Percentiles rank a stretch among this genome's conserved stretches.
phyloP scores from a whole-genome alignment of 495 filamentous ascomycete species.

The Penicillium maclennaniae region DNA sequence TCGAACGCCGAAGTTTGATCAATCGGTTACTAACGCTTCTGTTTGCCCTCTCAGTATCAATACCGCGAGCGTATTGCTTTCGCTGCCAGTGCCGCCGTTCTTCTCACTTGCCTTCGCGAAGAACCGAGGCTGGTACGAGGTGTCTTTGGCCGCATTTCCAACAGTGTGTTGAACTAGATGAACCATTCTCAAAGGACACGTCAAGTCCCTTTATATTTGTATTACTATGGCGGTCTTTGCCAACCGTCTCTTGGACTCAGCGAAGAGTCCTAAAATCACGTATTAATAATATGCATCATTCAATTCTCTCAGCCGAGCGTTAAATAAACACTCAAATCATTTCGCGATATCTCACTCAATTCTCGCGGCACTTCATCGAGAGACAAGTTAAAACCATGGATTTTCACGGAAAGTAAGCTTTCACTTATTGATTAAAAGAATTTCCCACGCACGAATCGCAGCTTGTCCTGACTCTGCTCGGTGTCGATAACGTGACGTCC shows the following conservation, averaged over 20 bases:
- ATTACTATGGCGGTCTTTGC: slow-evolving; percentile 8
- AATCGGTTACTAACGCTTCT: slow-evolving; percentile 22
- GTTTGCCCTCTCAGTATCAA: slow-evolving; percentile 48
- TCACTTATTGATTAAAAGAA: not conserved
- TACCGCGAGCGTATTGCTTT: slow-evolving; percentile 76
- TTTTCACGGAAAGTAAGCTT: not conserved
- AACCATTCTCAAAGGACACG: not conserved
- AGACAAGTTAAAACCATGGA: too few species aligned
- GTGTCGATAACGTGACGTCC: slow-evolving; percentile 2
- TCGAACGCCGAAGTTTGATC: slow-evolving; percentile 1
- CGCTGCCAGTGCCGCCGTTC: slow-evolving; percentile 66
- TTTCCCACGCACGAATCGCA: not conserved
- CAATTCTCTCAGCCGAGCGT: not conserved
- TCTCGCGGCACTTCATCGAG: too few species aligned
- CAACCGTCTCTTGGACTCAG: not conserved
- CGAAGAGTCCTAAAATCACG: not conserved
- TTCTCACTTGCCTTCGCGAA: slow-evolving; percentile 69
- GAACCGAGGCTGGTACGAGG: slow-evolving; percentile 65
- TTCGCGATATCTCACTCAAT: not conserved
- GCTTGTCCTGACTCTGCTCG: not conserved
- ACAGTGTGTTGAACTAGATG: slow-evolving; percentile 46
- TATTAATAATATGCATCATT: not conserved
- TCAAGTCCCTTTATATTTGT: slow-evolving; percentile 1
- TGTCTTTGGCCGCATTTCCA: slow-evolving; percentile 64
- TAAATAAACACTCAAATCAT: not conserved